Conservation (phyloP, 2,329 filamentous ascomycete genomes). For the Colletotrichum sojae region DNA sequence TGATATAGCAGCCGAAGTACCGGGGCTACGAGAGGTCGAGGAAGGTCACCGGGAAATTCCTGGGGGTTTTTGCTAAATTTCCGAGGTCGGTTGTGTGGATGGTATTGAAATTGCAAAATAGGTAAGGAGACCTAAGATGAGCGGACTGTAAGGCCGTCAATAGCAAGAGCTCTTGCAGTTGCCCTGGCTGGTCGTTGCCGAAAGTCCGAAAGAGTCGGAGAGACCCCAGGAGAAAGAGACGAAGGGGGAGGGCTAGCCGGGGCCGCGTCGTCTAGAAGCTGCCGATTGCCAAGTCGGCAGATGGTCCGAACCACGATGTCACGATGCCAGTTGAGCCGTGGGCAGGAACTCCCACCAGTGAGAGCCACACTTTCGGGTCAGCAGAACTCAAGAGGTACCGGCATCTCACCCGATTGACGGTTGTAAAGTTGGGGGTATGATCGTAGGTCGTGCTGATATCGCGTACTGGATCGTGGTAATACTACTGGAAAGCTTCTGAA, state of each 20-base stretch:
- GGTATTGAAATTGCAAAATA: too few species aligned
- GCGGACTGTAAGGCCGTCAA: constrained; percentile 1
- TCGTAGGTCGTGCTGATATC: too few species aligned
- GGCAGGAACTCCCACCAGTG: constrained; percentile 21
- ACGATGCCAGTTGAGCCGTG: constrained; percentile 7
- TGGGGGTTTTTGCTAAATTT: not conserved
- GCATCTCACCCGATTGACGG: constrained; percentile 14
- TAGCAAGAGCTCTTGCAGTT: not conserved
- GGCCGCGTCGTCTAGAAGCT: not conserved
- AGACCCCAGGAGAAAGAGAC: too few species aligned
- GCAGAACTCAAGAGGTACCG: not conserved
- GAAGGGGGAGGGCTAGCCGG: not conserved
- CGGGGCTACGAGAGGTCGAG: not conserved
- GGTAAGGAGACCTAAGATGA: not conserved
- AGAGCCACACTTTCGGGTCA: constrained; percentile 8
- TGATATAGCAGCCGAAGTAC: constrained; percentile 6
- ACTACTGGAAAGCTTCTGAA: too few species aligned
- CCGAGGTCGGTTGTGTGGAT: not conserved
- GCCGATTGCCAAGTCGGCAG: constrained; percentile 25
- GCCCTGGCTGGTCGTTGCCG: too few species aligned
- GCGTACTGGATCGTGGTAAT: too few species aligned
- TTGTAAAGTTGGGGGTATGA: too few species aligned
- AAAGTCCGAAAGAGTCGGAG: not conserved
- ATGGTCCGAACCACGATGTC: constrained; percentile 19
- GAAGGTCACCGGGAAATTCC: constrained; percentile 3